Conservation (phyloP, 768 basidiomycete species). For the Lentinula edodes region DNA sequence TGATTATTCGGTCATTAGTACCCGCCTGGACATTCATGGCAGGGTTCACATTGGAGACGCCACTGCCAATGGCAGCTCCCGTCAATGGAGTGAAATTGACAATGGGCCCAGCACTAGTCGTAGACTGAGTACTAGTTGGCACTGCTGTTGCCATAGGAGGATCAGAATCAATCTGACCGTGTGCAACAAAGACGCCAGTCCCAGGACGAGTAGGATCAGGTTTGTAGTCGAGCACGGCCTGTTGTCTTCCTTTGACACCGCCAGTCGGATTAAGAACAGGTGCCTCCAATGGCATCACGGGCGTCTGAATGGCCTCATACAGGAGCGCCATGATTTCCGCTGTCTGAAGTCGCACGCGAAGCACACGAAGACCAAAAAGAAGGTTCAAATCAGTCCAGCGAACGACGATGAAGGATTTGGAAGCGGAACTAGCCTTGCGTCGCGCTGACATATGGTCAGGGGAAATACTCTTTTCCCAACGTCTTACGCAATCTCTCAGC, state of each 20-base stretch:
- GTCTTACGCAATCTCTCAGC: slow-evolving; percentile 76
- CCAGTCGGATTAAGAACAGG: slow-evolving; percentile 77
- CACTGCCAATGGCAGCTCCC: slow-evolving; percentile 24
- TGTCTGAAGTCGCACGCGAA: slow-evolving; percentile 42
- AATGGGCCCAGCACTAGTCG: slow-evolving; percentile 27
- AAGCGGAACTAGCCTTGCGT: slow-evolving; percentile 60
- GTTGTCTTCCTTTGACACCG: slow-evolving; percentile 54
- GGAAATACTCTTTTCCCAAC: slow-evolving; percentile 84
- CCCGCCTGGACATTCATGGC: slow-evolving; percentile 50
- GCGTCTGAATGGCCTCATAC: slow-evolving; percentile 91
- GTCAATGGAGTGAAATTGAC: slow-evolving; percentile 52
- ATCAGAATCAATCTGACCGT: slow-evolving; percentile 36
- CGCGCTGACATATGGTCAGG: slow-evolving; percentile 94
- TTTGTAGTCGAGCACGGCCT: slow-evolving; percentile 58
- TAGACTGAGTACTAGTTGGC: slow-evolving; percentile 18
- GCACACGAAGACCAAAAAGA: neutral
- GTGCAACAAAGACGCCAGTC: slow-evolving; percentile 80
- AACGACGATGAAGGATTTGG: neutral
- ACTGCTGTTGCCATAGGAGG: slow-evolving; percentile 50
- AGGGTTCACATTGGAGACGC: slow-evolving; percentile 66
- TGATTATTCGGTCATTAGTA: slow-evolving; percentile 65
- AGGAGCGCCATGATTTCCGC: slow-evolving; percentile 89
- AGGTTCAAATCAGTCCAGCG: slow-evolving; percentile 1
- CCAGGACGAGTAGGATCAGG: slow-evolving; percentile 79
- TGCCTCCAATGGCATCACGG: slow-evolving; percentile 42